A percentile compares a stretch with the other conserved stretches of the same genome.
phyloP scores from a whole-genome alignment of 495 filamentous ascomycete genomes.

The Aspergillus bridgeri region DNA sequence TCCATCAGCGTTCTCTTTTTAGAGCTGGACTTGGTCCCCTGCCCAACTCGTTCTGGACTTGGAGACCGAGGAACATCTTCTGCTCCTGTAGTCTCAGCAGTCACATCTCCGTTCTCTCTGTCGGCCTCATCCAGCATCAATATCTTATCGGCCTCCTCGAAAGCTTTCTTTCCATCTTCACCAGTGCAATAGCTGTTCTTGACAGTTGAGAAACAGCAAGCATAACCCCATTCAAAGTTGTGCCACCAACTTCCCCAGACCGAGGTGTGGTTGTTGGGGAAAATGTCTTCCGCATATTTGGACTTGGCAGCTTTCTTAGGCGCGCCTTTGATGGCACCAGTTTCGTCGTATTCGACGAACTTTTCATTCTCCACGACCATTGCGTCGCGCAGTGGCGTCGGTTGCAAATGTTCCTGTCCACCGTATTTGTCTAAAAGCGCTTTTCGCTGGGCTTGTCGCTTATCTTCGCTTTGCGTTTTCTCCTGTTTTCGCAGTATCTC shows the following conservation, averaged over 20 bases:
- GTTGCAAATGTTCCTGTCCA: constrained; percentile 61
- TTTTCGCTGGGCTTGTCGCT: constrained; percentile 64
- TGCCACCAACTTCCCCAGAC: constrained; percentile 99
- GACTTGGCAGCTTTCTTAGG: constrained; percentile 70
- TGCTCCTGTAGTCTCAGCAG: constrained; percentile 15
- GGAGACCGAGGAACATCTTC: constrained; percentile 28
- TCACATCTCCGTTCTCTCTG: constrained; percentile 23
- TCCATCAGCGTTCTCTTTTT: constrained; percentile 73
- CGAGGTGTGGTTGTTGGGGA: constrained; percentile 84
- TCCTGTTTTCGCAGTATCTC: constrained; percentile 80
- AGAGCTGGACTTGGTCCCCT: constrained; percentile 27
- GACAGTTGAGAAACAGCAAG: constrained; percentile 87
- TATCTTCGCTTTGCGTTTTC: constrained; percentile 63
- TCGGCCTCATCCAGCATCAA: constrained; percentile 42
- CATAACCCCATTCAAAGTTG: constrained; percentile 94
- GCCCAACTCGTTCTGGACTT: constrained; percentile 25
- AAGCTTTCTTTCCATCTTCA: constrained; percentile 72
- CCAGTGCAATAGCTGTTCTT: constrained; percentile 99
- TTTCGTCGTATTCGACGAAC: constrained; percentile 95
- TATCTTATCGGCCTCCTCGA: constrained; percentile 62
- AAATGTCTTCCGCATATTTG: constrained; percentile 86
- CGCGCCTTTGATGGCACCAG: constrained; percentile 83
- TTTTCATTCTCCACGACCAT: constrained; percentile 75
- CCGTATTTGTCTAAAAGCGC: constrained; percentile 83
- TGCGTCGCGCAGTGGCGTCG: constrained; percentile 57